phyloP scores from a whole-genome alignment of 2,329 filamentous ascomycete species.

The Cladosporium sp. region DNA sequence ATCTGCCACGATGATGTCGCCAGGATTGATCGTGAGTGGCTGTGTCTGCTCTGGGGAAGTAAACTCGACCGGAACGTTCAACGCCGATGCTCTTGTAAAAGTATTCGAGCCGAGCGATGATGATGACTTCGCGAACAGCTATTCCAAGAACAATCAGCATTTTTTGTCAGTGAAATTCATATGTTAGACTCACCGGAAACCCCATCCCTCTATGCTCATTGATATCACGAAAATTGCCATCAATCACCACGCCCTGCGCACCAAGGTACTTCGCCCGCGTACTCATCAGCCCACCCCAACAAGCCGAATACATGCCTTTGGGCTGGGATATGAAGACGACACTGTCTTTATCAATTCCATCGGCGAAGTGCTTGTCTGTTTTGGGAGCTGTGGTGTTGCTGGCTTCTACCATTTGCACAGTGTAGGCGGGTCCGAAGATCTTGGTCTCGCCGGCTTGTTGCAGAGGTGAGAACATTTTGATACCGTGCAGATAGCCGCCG shows the following conservation, averaged over 20 bases:
- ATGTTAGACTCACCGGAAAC: conserved; percentile 43
- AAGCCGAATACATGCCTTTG: conserved; percentile 36
- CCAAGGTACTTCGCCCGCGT: conserved; percentile 38
- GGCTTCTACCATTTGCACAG: conserved; percentile 38
- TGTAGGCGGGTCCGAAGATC: conserved; percentile 57
- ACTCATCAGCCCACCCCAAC: conserved; percentile 44
- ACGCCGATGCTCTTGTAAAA: conserved; percentile 38
- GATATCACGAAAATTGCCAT: conserved; percentile 42
- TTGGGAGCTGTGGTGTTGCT: conserved; percentile 35
- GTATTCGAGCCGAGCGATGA: conserved; percentile 38
- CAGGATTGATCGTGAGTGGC: conserved; percentile 34
- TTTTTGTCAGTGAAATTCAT: no score
- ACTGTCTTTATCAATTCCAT: conserved; percentile 36
- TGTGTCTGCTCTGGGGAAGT: conserved; percentile 23
- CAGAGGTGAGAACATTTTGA: conserved; percentile 57
- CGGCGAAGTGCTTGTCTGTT: conserved; percentile 39
- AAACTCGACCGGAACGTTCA: conserved; percentile 39
- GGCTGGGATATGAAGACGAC: conserved; percentile 43
- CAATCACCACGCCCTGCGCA: conserved; percentile 41
- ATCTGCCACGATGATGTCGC: conserved; percentile 40
- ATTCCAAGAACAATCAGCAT: conserved; percentile 12
- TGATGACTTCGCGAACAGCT: conserved; percentile 37
- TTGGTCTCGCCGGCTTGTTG: conserved; percentile 55
- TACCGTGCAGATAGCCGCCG: conserved; percentile 56
- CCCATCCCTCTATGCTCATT: conserved; percentile 49